phyloP scores from a whole-genome alignment of 176 grass and related monocot genomes.

The Typha latifolia region DNA sequence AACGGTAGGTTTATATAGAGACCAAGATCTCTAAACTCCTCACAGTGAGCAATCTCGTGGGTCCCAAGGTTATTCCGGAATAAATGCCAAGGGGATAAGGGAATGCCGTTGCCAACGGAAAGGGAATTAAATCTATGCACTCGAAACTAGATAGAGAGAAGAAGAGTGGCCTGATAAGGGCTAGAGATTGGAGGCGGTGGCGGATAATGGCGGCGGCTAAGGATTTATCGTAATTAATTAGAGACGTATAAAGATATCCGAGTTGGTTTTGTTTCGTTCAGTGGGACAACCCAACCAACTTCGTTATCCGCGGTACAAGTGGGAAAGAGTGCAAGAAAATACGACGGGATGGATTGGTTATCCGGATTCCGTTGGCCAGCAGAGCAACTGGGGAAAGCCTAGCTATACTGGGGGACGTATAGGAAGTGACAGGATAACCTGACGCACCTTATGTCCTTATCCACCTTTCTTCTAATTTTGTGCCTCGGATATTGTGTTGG shows the following conservation, averaged over 20 bases:
- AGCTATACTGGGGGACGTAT: too few species aligned
- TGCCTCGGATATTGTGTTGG: too few species aligned
- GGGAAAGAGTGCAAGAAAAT: too few species aligned
- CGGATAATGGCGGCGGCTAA: neutral
- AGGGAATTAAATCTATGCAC: neutral
- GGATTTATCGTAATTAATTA: neutral
- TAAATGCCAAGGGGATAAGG: conserved; percentile 9
- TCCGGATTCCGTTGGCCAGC: too few species aligned
- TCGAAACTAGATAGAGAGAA: neutral
- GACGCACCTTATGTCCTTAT: neutral
- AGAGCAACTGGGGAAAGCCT: too few species aligned
- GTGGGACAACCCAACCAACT: neutral
- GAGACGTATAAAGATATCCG: neutral
- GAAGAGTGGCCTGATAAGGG: conserved; percentile 11
- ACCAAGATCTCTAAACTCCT: neutral
- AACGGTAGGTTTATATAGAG: conserved; percentile 2
- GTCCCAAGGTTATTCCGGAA: neutral
- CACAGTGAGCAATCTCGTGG: neutral
- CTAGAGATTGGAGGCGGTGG: neutral
- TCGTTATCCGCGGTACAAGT: too few species aligned
- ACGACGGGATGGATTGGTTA: too few species aligned
- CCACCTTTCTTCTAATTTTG: too few species aligned
- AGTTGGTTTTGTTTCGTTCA: neutral
- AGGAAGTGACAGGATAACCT: too few species aligned
- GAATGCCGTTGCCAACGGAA: conserved; percentile 9